phyloP scores from a whole-genome alignment of 352 stramenopile genomes.

The Elongisporangium undulatum region DNA sequence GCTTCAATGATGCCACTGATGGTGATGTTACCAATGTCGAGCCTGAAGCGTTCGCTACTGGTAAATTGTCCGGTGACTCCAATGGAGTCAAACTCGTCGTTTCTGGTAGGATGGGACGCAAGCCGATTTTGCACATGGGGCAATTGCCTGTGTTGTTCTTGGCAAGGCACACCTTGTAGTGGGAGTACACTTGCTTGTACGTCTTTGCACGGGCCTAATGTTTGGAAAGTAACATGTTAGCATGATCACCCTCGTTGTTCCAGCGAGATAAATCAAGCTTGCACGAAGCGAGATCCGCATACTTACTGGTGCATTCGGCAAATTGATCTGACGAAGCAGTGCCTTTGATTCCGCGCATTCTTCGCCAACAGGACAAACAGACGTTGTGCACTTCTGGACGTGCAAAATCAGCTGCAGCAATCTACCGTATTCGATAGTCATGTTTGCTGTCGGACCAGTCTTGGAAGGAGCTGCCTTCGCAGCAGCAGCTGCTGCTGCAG shows the following conservation, averaged over 20 bases:
- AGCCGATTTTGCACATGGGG: constrained; percentile 81
- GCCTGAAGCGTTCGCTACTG: constrained; percentile 1
- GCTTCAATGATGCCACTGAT: constrained; percentile 38
- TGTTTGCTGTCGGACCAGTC: constrained; percentile 42
- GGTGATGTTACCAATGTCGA: constrained; percentile 26
- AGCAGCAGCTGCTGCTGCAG: constrained; percentile 6
- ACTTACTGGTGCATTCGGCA: constrained; percentile 52
- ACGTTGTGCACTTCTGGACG: constrained; percentile 73
- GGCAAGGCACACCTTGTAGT: constrained; percentile 77
- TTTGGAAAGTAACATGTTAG: not conserved
- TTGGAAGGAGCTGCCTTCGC: constrained; percentile 33
- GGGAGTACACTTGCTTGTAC: constrained; percentile 80
- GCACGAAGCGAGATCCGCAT: constrained; percentile 1
- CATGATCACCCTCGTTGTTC: not conserved
- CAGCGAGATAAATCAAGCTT: too few species aligned
- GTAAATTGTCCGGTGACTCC: constrained; percentile 15
- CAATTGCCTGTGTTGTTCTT: constrained; percentile 81
- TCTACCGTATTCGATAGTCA: constrained; percentile 79
- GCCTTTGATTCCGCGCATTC: constrained; percentile 74
- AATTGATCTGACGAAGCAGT: constrained; percentile 72
- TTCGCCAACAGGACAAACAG: constrained; percentile 56
- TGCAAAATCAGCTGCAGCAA: constrained; percentile 84
- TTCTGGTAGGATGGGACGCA: constrained; percentile 47
- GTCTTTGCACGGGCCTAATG: constrained; percentile 66
- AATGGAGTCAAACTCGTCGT: constrained; percentile 12